Conservation (phyloP, 768 basidiomycete species). For the Lactarius evosmus region DNA sequence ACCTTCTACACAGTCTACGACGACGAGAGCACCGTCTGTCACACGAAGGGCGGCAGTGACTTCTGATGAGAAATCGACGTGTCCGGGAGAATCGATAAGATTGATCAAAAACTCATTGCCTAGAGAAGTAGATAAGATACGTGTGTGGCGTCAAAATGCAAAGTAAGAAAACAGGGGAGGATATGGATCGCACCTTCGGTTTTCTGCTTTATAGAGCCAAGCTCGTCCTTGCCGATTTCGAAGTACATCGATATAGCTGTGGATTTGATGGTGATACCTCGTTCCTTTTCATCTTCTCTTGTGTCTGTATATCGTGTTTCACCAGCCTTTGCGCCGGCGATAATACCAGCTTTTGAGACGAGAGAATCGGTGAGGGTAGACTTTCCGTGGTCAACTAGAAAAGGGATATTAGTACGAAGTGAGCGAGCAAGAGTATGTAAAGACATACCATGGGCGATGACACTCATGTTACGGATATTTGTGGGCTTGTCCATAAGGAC, state of each 20-base stretch:
- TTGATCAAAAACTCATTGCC: constrained; percentile 99
- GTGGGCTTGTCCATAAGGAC: constrained; percentile 85
- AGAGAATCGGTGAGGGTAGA: constrained; percentile 98
- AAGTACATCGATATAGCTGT: constrained; percentile 99
- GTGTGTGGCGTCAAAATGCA: constrained; percentile 21
- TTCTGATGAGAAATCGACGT: constrained; percentile 99
- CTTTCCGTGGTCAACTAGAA: constrained; percentile 97
- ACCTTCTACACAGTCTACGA: constrained; percentile 99
- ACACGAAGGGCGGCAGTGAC: constrained; percentile 99
- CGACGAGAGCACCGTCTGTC: constrained; percentile 98
- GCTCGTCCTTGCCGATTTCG: constrained; percentile 87
- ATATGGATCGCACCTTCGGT: constrained; percentile 63
- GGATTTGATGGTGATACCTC: constrained; percentile 99
- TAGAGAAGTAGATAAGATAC: constrained; percentile 30
- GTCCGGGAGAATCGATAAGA: constrained; percentile 98
- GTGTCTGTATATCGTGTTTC: constrained; percentile 98
- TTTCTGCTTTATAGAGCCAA: constrained; percentile 86
- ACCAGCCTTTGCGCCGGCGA: constrained; percentile 90
- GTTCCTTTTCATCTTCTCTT: constrained; percentile 96
- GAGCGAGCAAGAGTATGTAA: constrained; percentile 27
- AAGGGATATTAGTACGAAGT: constrained; percentile 12
- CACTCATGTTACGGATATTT: constrained; percentile 95
- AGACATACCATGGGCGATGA: constrained; percentile 80
- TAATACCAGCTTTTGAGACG: constrained; percentile 99
- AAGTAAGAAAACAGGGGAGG: constrained; percentile 5